A percentile compares a stretch with the other conserved stretches of the same genome.
Evolutionary conservation across 495 filamentous ascomycete species (phyloP).

Genomic region (Neurospora intermedia): DNA sequence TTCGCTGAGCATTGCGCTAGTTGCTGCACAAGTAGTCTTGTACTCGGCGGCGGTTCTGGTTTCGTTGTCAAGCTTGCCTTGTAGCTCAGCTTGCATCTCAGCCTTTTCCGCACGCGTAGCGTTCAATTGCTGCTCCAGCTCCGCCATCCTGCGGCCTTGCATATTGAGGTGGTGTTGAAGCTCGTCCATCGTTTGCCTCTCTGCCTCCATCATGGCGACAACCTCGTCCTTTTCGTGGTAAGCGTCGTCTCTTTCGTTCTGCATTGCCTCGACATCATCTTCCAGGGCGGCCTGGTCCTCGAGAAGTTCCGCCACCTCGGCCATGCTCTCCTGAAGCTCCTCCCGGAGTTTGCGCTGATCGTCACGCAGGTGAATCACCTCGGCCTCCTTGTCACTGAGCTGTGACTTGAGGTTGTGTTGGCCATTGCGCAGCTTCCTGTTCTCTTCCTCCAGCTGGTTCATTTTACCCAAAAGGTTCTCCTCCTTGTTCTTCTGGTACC

Average conservation of each 20-base stretch:
- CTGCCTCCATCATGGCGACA: conserved; percentile 20
- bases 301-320: conserved; percentile 1
- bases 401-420: conserved; percentile 11
- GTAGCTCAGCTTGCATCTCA: conserved; percentile 14
- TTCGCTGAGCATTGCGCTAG: conserved; percentile 27
- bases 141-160: conserved; percentile 24
- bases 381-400: conserved; percentile 5
- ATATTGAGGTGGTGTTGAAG: conserved; percentile 31
- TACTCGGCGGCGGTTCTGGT: conserved; percentile 29
- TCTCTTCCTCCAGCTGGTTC: conserved; percentile 32
- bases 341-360: conserved; percentile 11
- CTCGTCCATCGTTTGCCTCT: conserved; percentile 32
- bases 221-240: conserved; percentile 4
- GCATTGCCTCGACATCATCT: conserved; percentile 10
- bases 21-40: conserved; percentile 25
- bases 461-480: conserved; percentile 27
- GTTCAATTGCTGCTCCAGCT: conserved; percentile 22
- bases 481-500: conserved; percentile 12
- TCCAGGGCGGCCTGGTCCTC: conserved; percentile 6
- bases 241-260: conserved; percentile 20
- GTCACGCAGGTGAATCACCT: background rate
- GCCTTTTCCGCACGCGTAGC: conserved; percentile 12
- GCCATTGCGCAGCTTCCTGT: conserved; percentile 23
- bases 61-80: conserved; percentile 25
- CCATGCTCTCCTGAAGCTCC: conserved; percentile 21